phyloP scores from a whole-genome alignment of 768 basidiomycete species.

The Agrocybe praecox region DNA sequence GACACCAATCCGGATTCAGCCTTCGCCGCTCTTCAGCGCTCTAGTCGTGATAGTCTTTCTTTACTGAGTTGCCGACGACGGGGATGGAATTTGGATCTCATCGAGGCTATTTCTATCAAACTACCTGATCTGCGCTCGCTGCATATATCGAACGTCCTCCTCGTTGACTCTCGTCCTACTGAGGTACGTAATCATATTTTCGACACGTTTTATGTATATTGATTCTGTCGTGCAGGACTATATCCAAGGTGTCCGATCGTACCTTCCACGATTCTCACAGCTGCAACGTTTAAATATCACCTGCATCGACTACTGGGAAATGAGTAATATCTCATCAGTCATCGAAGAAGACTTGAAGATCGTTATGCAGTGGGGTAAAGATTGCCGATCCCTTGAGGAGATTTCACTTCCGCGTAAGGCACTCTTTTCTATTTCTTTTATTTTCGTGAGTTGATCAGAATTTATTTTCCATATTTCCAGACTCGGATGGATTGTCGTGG shows the following conservation, averaged over 20 bases:
- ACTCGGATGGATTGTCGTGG: constrained; percentile 28
- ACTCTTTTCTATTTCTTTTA: neutral
- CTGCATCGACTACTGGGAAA: constrained; percentile 34
- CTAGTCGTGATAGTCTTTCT: constrained; percentile 33
- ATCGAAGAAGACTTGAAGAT: constrained; percentile 37
- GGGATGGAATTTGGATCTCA: constrained; percentile 42
- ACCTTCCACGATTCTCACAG: constrained; percentile 31
- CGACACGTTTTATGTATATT: too few relatives aligned
- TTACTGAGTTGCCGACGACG: constrained; percentile 36
- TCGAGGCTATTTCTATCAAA: constrained; percentile 32
- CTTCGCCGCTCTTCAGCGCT: constrained; percentile 30
- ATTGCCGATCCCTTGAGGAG: constrained; percentile 35
- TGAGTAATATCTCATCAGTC: constrained; percentile 25
- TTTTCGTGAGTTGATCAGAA: neutral
- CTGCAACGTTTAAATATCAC: constrained; percentile 32
- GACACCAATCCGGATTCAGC: constrained; percentile 29
- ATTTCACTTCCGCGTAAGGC: constrained; percentile 38
- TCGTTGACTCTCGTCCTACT: constrained; percentile 30
- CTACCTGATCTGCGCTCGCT: constrained; percentile 36
- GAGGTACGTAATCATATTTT: constrained; percentile 23
- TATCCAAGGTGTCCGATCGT: constrained; percentile 25
- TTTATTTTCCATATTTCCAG: constrained; percentile 11
- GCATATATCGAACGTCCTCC: constrained; percentile 36
- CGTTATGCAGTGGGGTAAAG: constrained; percentile 38
- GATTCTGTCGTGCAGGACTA: constrained; percentile 18